Percentiles rank a stretch among this genome's conserved stretches.
phyloP scores from a whole-genome alignment of 768 basidiomycete species.

The Suillus cothurnatus region DNA sequence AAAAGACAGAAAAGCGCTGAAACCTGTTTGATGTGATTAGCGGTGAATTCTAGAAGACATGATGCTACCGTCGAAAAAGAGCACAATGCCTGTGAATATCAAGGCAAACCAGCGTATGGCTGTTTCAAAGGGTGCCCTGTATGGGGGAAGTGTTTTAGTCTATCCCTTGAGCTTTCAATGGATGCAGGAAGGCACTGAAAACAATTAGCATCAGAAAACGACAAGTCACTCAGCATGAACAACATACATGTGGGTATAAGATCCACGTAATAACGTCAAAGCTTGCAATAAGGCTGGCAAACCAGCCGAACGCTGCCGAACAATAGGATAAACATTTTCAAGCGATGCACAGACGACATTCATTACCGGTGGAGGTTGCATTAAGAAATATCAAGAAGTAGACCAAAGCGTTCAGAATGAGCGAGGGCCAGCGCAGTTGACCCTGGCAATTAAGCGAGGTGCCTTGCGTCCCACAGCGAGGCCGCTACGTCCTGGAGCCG shows the following conservation, averaged over 20 bases:
- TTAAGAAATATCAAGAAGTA: constrained; percentile 63
- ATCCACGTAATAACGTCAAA: constrained; percentile 39
- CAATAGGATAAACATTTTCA: neutral
- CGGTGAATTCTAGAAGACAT: constrained; percentile 13
- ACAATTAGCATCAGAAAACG: constrained; percentile 10
- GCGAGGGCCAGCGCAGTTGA: constrained; percentile 36
- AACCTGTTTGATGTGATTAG: constrained; percentile 16
- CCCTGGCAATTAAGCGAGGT: constrained; percentile 41
- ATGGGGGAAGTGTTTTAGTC: constrained; percentile 46
- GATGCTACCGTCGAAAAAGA: constrained; percentile 53
- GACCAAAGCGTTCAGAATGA: constrained; percentile 56
- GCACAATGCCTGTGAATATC: constrained; percentile 51
- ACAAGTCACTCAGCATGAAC: constrained; percentile 9
- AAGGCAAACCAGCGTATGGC: constrained; percentile 66
- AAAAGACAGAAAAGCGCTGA: constrained; percentile 38
- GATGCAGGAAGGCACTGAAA: constrained; percentile 23
- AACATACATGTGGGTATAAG: constrained; percentile 29
- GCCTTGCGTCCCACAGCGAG: constrained; percentile 50
- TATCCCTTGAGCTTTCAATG: constrained; percentile 39
- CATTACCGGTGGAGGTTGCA: constrained; percentile 49
- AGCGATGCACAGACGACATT: neutral
- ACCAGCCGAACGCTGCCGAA: constrained; percentile 23
- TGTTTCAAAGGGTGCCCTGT: constrained; percentile 66
- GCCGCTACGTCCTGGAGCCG: constrained; percentile 47
- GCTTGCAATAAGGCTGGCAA: constrained; percentile 32